Evolutionary conservation across 2,329 filamentous ascomycete species (phyloP).

Genomic region (Trichoderma sp.): DNA sequence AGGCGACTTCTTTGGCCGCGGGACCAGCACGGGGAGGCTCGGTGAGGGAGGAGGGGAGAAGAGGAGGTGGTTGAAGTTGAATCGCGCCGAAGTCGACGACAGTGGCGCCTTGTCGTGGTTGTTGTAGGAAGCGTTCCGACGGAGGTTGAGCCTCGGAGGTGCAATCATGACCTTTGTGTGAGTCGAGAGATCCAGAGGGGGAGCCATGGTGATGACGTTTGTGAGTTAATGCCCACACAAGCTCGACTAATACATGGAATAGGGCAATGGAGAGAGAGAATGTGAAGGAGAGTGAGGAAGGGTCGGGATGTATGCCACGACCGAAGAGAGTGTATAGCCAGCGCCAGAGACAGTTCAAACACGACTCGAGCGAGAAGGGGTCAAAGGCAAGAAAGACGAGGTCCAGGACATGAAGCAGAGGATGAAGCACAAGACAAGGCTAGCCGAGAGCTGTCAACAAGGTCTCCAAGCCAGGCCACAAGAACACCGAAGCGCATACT

Average conservation of each 20-base stretch:
- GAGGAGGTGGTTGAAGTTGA: slow-evolving; percentile 68
- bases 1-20: slow-evolving; percentile 64
- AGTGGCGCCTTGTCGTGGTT: slow-evolving; percentile 54
- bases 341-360: neutral
- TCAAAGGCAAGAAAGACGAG: neutral
- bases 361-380: neutral
- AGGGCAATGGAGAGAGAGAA: neutral
- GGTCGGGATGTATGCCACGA: neutral
- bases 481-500: neutral
- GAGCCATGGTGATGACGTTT: slow-evolving; percentile 45
- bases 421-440: slow-evolving; percentile 6
- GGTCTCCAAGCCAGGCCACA: neutral
- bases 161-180: slow-evolving; percentile 56
- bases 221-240: neutral
- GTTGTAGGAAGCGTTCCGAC: slow-evolving; percentile 60
- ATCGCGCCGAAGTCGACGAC: slow-evolving; percentile 64
- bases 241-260: neutral
- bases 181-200: slow-evolving; percentile 50
- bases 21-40: slow-evolving; percentile 67
- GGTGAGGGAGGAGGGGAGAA: slow-evolving; percentile 71
- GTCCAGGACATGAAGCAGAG: neutral
- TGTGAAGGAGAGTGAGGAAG: neutral
- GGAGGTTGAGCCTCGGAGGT: slow-evolving; percentile 61
- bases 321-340: neutral
- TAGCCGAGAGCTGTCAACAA: slow-evolving; percentile 2